These are phyloP conservation scores for Starmerella floris DNA, from an alignment of 805 yeast genomes.

Conservation along the genomic window DNA sequence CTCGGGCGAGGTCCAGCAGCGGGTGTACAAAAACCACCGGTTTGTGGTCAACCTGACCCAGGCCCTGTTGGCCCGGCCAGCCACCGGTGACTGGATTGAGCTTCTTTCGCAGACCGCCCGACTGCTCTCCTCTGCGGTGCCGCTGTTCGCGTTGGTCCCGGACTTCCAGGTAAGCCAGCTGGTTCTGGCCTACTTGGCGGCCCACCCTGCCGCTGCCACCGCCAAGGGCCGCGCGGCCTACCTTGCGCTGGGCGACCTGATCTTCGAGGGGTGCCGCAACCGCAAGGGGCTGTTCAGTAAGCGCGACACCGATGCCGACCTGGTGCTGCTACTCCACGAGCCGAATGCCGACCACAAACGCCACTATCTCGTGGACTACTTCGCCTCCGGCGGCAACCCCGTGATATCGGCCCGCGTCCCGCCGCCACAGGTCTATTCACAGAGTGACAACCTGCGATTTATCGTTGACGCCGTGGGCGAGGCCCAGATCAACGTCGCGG, in stretches of 20 bases:
- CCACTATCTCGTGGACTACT: not conserved
- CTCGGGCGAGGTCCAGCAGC: conserved; percentile 4
- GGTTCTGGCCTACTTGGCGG: conserved; percentile 7
- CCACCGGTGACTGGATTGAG: not conserved
- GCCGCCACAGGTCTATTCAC: not conserved
- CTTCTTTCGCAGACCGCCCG: not conserved
- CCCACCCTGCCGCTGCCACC: not conserved
- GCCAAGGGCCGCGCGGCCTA: not conserved
- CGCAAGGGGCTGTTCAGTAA: not conserved
- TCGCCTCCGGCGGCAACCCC: not conserved
- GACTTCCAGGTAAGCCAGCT: conserved; percentile 11
- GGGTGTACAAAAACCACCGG: conserved; percentile 13
- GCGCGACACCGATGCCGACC: not conserved
- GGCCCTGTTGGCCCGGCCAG: not conserved
- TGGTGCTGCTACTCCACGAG: not conserved
- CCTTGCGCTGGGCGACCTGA: not conserved
- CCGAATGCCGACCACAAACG: not conserved
- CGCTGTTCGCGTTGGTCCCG: conserved; percentile 1
- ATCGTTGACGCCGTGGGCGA: conserved; percentile 1
- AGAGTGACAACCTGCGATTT: not conserved
- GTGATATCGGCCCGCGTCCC: not conserved
- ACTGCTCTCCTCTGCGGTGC: not conserved
- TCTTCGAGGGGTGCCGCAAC: conserved; percentile 1
- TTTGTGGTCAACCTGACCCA: conserved; percentile 2
- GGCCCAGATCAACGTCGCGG: conserved; percentile 3